Conservation (phyloP, 495 filamentous ascomycete genomes). For the Penicillium flavigenum region DNA sequence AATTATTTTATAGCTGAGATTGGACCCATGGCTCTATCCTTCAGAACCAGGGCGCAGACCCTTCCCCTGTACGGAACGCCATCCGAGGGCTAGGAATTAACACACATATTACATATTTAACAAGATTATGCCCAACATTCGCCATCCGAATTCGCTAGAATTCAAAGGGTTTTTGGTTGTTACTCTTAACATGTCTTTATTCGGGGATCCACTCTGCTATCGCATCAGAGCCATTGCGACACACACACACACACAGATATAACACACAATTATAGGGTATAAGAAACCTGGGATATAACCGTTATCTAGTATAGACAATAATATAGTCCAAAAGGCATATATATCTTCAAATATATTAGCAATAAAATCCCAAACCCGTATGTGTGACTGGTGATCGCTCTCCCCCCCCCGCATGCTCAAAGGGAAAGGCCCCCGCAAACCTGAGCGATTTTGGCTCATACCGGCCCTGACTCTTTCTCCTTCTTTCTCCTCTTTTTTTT, state of each 20-base stretch:
- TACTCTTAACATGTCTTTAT: background rate
- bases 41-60: slow-evolving; percentile 12
- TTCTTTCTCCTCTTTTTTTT: slow-evolving; percentile 24
- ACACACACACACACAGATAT: background rate
- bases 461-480: slow-evolving; percentile 26
- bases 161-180: background rate
- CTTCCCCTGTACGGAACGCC: slow-evolving; percentile 21
- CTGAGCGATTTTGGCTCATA: slow-evolving; percentile 37
- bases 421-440: slow-evolving; percentile 35
- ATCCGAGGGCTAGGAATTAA: slow-evolving; percentile 1
- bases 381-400: slow-evolving; percentile 23
- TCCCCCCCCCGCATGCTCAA: slow-evolving; percentile 37
- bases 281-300: background rate
- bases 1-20: background rate
- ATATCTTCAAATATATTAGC: background rate
- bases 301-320: background rate
- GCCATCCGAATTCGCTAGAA: slow-evolving; percentile 1
- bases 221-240: background rate
- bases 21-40: slow-evolving; percentile 14
- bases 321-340: background rate
- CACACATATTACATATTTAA: background rate
- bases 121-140: slow-evolving; percentile 3
- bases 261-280: background rate
- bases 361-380: slow-evolving; percentile 7
- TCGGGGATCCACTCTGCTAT: slow-evolving; percentile 5